Evolutionary conservation across 179 eudicot genomes (phyloP).

Genomic region (Heliamphora pulchella): DNA sequence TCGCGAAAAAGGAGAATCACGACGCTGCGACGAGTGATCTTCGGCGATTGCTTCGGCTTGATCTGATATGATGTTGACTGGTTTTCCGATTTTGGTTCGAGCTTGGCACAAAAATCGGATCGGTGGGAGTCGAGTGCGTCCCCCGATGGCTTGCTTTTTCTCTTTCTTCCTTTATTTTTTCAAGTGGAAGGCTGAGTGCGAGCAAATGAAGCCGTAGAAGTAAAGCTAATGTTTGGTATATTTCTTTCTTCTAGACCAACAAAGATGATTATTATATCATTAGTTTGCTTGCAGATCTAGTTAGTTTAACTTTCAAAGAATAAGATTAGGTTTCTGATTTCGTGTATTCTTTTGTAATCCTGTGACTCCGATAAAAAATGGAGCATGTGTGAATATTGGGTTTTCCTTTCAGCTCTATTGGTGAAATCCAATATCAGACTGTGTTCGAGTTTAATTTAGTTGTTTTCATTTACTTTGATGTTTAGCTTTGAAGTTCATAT

Average conservation of each 20-base stretch:
- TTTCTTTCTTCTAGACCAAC: neutral
- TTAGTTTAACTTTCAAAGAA: neutral
- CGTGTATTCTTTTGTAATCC: conserved; percentile 1
- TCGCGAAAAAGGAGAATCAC: conserved; percentile 15
- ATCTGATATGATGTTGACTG: conserved; percentile 5
- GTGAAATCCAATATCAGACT: neutral
- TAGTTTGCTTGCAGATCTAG: neutral
- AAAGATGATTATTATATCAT: neutral
- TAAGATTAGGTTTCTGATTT: conserved; percentile 1
- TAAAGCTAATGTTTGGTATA: conserved; percentile 8
- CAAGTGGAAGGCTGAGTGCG: conserved; percentile 20
- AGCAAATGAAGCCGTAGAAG: conserved; percentile 14
- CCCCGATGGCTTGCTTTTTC: conserved; percentile 13
- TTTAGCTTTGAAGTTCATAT: neutral
- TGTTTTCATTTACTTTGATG: neutral
- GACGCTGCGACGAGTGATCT: conserved; percentile 20
- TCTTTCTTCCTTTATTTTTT: conserved; percentile 26
- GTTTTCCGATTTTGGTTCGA: neutral
- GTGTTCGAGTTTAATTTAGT: neutral
- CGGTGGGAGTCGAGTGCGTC: neutral
- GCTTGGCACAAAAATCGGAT: neutral
- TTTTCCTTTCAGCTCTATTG: neutral
- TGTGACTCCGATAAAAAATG: neutral
- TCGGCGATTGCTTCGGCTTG: conserved; percentile 23
- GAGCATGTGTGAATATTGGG: neutral